Evolutionary conservation across 2,329 filamentous ascomycete genomes (phyloP), one percentile per base, ranked within the genome.

Genomic region (Diaporthe aspalathi): DNA sequence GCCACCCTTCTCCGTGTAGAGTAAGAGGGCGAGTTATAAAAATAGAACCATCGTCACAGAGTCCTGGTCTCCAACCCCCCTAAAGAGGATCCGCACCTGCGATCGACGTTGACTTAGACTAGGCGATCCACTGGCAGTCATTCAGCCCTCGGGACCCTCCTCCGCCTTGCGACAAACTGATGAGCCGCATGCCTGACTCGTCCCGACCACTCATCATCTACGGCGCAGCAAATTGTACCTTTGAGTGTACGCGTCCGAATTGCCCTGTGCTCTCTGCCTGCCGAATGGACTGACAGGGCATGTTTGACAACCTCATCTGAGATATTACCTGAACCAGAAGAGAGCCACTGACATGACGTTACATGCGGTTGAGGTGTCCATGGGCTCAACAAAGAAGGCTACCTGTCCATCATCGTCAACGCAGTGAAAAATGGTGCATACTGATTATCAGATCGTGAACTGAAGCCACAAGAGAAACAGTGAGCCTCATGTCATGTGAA

Each of bases 61-160:
- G 14, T n/a, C n/a, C n/a, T 17, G 1, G n/a, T 65, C 45, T 38
- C 45, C 60, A 50, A 38, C 35, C 60, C 60, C 60, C 60, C 60
- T 50, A 49, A 65, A 50, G 60, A 65, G 60, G 60, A 65, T 50
- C 60, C 60, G 38, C n/a, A 50, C 29, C 43, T 50, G n/a, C n/a
- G 60, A 65, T 65, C 60, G 14, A 27, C 45, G 14, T 50, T 14
- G 29, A 50, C 43, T 65, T 65, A 50, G 45, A 50, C 60, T 38
- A 50, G 29, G 45, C 38, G 60, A 50, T 49, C 60, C 60, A 63
- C 60, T n/a, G 29, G 60, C 60, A 35, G 20, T 49, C 43, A 63
- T 63, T 49, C 32, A 63, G 57, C 57, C 57, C 40, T 49, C 20
- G 27, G 57, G 43, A 63, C 27, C 12, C 57, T 35, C 43, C 27